A percentile compares a stretch with the other conserved stretches of the same genome.
These are phyloP conservation scores for Dactylellina parvicollis DNA, from an alignment of 2,329 filamentous ascomycete species.

Conservation along the genomic window DNA sequence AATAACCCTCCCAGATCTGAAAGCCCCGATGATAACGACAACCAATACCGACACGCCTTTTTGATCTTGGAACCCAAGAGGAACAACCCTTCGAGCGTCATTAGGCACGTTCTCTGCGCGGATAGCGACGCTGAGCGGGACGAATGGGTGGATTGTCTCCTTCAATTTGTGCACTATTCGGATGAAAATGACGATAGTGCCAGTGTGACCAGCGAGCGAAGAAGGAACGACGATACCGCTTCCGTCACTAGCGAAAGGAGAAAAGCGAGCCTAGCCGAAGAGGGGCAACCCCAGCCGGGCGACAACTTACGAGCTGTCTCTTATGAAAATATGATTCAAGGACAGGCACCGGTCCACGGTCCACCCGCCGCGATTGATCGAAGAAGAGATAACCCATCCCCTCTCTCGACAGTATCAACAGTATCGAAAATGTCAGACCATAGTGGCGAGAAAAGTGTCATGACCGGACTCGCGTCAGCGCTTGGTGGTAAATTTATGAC, in stretches of 20 bases:
- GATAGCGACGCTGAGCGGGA: conserved; percentile 94
- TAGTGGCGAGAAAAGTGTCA: conserved; percentile 78
- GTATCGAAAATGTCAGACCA: conserved; percentile 52
- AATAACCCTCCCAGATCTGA: conserved; percentile 58
- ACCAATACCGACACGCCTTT: conserved; percentile 96
- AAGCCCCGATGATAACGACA: conserved; percentile 79
- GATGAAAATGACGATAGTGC: conserved; percentile 69
- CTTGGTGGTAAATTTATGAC: conserved; percentile 83
- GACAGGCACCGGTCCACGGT: conserved; percentile 59
- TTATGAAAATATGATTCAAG: conserved; percentile 61
- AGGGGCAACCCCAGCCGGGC: conserved; percentile 60
- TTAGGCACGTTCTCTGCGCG: conserved; percentile 93
- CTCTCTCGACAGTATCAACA: conserved; percentile 49
- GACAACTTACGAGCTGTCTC: conserved; percentile 59
- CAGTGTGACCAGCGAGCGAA: conserved; percentile 45
- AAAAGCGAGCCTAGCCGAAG: conserved; percentile 60
- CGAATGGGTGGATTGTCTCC: conserved; percentile 87
- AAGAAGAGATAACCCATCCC: conserved; percentile 53
- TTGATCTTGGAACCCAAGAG: conserved; percentile 94
- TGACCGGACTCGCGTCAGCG: conserved; percentile 72
- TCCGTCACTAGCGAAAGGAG: conserved; percentile 64
- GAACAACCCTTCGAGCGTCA: conserved; percentile 86
- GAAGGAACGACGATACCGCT: conserved; percentile 60
- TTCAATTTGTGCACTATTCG: conserved; percentile 85
- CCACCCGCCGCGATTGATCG: conserved; percentile 53